Conservation (phyloP, 306 rosid species). For the Pyrus bretschneideri region DNA sequence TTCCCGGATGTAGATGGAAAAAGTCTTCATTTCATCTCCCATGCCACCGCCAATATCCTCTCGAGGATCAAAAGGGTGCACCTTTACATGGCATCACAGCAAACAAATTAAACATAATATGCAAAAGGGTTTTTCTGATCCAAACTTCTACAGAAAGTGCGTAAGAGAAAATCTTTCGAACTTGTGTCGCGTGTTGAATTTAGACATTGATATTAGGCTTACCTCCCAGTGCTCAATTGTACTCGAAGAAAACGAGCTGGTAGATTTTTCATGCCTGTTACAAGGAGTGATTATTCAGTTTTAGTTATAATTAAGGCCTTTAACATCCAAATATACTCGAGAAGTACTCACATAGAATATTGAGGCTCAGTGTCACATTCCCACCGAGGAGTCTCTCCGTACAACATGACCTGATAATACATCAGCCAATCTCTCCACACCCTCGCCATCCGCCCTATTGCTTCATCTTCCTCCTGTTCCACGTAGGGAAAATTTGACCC, state of each 20-base stretch:
- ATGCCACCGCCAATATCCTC: neutral
- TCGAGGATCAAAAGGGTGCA: constrained; percentile 41
- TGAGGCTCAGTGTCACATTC: constrained; percentile 24
- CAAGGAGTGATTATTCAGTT: neutral
- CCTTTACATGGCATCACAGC: constrained; percentile 34
- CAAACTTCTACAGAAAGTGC: no score
- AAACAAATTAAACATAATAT: neutral
- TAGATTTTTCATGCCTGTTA: constrained; percentile 9
- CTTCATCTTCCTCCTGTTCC: constrained; percentile 27
- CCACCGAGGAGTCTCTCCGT: constrained; percentile 52
- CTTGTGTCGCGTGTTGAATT: neutral
- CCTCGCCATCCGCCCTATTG: constrained; percentile 48
- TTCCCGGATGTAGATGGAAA: constrained; percentile 11
- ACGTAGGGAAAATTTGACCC: constrained; percentile 8
- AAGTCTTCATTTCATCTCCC: constrained; percentile 7
- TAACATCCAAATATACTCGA: neutral
- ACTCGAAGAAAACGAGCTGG: neutral
- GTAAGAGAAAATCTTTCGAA: neutral
- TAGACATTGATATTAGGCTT: neutral
- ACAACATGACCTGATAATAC: constrained; percentile 69
- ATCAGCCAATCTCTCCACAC: constrained; percentile 56
- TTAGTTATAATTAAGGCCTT: neutral
- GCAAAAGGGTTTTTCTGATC: no score
- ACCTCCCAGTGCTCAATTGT: neutral
- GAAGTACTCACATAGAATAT: constrained; percentile 36